Conservation (phyloP, 768 basidiomycete species). For the Lentinula aciculospora region DNA sequence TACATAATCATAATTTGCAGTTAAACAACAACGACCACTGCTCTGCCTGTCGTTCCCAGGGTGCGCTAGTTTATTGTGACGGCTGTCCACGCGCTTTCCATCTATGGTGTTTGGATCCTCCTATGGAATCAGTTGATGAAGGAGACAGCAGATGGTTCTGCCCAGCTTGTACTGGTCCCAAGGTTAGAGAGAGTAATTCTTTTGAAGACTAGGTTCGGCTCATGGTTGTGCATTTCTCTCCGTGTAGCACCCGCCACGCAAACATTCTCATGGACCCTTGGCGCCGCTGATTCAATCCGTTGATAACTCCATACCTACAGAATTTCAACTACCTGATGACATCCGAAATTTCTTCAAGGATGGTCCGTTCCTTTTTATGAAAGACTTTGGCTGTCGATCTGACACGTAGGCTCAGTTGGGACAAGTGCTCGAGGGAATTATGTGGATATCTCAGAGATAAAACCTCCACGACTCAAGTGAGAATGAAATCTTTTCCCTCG, state of each 20-base stretch:
- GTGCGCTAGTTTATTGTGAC: constrained; percentile 92
- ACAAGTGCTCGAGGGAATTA: constrained; percentile 79
- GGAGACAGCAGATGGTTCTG: constrained; percentile 84
- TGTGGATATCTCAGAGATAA: constrained; percentile 71
- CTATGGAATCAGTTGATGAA: constrained; percentile 83
- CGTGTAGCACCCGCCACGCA: constrained; percentile 59
- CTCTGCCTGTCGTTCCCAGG: constrained; percentile 75
- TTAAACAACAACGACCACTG: constrained; percentile 78
- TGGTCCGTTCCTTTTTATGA: constrained; percentile 42
- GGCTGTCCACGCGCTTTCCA: constrained; percentile 96
- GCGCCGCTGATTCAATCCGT: constrained; percentile 68
- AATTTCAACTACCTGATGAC: constrained; percentile 85
- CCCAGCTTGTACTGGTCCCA: constrained; percentile 59
- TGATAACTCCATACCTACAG: constrained; percentile 64
- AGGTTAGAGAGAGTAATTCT: constrained; percentile 36
- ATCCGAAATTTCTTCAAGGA: constrained; percentile 81
- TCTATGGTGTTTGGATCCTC: constrained; percentile 94
- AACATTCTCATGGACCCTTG: constrained; percentile 61
- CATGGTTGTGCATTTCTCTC: constrained; percentile 10
- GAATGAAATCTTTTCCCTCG: constrained; percentile 18
- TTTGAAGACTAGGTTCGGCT: constrained; percentile 14
- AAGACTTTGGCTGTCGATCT: constrained; percentile 10
- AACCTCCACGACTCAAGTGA: constrained; percentile 78
- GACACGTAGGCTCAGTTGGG: constrained; percentile 47
- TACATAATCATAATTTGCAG: constrained; percentile 21